phyloP scores from a whole-genome alignment of 345 rosid species.

The Streptanthus diversifolius region DNA sequence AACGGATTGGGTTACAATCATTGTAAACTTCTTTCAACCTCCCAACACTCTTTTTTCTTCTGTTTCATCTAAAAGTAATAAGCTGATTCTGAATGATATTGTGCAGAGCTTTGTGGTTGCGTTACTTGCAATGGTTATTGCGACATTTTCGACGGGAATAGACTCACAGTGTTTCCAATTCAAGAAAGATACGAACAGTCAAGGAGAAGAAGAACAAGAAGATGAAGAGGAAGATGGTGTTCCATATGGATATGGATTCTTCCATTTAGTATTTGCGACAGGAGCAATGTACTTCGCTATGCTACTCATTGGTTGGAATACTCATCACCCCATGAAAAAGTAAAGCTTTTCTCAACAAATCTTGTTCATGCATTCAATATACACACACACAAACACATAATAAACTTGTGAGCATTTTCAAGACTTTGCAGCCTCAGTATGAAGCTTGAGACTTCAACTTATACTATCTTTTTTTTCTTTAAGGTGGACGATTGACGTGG shows the following conservation, averaged over 20 bases:
- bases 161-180: constrained; percentile 89
- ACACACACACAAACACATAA: neutral
- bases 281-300: constrained; percentile 98
- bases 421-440: neutral
- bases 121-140: constrained; percentile 77
- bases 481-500: constrained; percentile 98
- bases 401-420: neutral
- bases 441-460: neutral
- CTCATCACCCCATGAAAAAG: constrained; percentile 81
- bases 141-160: constrained; percentile 93
- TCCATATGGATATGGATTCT: constrained; percentile 95
- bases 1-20: constrained; percentile 95
- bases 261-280: constrained; percentile 94
- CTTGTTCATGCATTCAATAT: neutral
- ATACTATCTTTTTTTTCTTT: neutral
- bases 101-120: constrained; percentile 86
- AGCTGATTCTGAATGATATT: neutral
- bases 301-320: constrained; percentile 91
- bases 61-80: neutral
- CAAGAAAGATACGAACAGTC: constrained; percentile 42
- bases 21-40: constrained; percentile 43
- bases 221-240: constrained; percentile 51
- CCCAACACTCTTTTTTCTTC: neutral
- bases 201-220: constrained; percentile 33
- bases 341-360: constrained; percentile 20